Percentiles rank a stretch among this genome's conserved stretches.
phyloP scores from a whole-genome alignment of 306 rosid species.

The Vigna trinervia region DNA sequence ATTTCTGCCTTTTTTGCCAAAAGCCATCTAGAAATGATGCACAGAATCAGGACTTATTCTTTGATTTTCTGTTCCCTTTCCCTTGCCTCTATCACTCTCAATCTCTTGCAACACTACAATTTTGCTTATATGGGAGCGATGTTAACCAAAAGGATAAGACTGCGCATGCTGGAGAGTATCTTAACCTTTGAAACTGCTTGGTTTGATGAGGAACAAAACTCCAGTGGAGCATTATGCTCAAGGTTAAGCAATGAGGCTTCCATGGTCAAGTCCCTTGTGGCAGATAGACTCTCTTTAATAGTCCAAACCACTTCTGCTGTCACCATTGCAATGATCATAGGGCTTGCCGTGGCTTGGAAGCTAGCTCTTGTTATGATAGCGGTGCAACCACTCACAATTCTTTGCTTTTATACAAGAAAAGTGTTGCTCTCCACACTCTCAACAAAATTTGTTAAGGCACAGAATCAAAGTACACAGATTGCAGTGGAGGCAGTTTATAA shows the following conservation, averaged over 20 bases:
- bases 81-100: conserved; percentile 72
- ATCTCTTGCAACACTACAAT: conserved; percentile 85
- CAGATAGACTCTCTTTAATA: conserved; percentile 75
- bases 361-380: conserved; percentile 93
- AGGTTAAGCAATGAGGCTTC: conserved; percentile 90
- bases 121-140: conserved; percentile 90
- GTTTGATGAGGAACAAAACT: conserved; percentile 86
- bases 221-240: conserved; percentile 89
- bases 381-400: conserved; percentile 81
- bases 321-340: conserved; percentile 87
- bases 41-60: conserved; percentile 69
- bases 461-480: conserved; percentile 84
- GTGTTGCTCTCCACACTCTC: conserved; percentile 82
- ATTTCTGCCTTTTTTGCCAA: conserved; percentile 81
- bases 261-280: conserved; percentile 91
- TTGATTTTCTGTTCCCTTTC: conserved; percentile 71
- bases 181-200: conserved; percentile 91
- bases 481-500: conserved; percentile 94
- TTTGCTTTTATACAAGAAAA: conserved; percentile 84
- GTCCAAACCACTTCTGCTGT: conserved; percentile 92
- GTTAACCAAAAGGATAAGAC: conserved; percentile 73
- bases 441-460: conserved; percentile 75
- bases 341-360: conserved; percentile 89
- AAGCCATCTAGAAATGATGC: conserved; percentile 78
- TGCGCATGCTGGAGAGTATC: conserved; percentile 76